phyloP scores from a whole-genome alignment of 176 grass and related monocot species.

The Oryza officinalis region DNA sequence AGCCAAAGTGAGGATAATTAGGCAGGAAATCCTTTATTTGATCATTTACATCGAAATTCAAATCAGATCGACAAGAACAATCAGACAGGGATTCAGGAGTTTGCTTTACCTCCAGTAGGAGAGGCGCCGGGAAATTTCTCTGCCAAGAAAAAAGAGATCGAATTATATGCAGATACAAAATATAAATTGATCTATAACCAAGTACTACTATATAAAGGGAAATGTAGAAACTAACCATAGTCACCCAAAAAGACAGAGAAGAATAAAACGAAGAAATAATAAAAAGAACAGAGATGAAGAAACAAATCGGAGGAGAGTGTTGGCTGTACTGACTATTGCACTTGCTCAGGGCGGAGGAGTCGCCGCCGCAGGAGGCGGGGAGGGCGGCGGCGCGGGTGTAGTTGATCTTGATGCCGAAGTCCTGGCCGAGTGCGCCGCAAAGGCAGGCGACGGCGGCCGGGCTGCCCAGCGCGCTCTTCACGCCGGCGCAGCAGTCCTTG shows the following conservation, averaged over 20 bases:
- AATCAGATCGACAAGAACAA: not conserved
- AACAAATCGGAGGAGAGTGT: not conserved
- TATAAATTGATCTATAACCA: not conserved
- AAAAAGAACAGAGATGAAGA: not conserved
- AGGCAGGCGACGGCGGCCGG: conserved; percentile 55
- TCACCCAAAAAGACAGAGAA: not conserved
- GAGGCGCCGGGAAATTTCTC: conserved; percentile 41
- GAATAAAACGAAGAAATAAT: not conserved
- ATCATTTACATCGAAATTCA: not conserved
- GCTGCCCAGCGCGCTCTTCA: conserved; percentile 39
- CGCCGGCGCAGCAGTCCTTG: conserved; percentile 49
- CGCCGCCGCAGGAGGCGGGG: conserved; percentile 53
- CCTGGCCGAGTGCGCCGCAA: conserved; percentile 33
- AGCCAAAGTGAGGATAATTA: not conserved
- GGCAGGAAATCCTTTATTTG: not conserved
- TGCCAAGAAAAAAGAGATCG: not conserved
- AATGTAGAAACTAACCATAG: not conserved
- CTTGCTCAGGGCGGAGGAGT: conserved; percentile 44
- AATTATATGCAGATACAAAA: not conserved
- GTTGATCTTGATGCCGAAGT: conserved; percentile 40
- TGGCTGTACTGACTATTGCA: conserved; percentile 50
- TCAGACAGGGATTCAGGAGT: not conserved
- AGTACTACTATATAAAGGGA: too few species aligned
- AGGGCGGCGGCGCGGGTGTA: conserved; percentile 54
- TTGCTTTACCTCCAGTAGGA: conserved; percentile 37